phyloP scores from a whole-genome alignment of 1,284 basidiomycete genomes.

The Polyporus tsugae region DNA sequence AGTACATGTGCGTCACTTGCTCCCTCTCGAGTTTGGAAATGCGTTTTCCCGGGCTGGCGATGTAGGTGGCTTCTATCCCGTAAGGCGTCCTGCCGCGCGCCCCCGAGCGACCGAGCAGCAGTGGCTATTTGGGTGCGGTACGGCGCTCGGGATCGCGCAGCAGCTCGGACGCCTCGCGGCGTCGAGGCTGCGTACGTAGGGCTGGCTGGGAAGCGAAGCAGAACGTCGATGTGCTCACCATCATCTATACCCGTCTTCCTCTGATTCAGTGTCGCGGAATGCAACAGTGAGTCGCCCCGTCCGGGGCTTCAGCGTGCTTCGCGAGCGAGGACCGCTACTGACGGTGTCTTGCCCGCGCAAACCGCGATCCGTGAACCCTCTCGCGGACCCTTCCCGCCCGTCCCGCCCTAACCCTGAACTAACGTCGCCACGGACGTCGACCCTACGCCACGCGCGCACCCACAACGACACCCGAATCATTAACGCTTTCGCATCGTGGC shows the following conservation, averaged over 20 bases:
- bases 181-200: neutral
- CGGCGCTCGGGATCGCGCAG: constrained; percentile 1
- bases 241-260: neutral
- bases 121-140: neutral
- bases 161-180: neutral
- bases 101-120: neutral
- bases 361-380: neutral
- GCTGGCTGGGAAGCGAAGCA: neutral
- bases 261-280: constrained; percentile 54
- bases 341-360: constrained; percentile 2
- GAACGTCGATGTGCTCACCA: neutral
- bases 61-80: neutral
- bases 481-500: neutral
- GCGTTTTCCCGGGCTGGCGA: neutral
- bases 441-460: constrained; percentile 1
- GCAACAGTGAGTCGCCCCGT: constrained; percentile 61
- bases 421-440: neutral
- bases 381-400: neutral
- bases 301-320: constrained; percentile 7
- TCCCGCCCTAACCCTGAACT: neutral
- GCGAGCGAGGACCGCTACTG: constrained; percentile 15
- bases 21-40: neutral
- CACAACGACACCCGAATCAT: neutral
- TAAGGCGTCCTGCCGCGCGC: constrained; percentile 6
- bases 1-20: constrained; percentile 61